Evolutionary conservation across 495 filamentous ascomycete genomes (phyloP).

Genomic region (Penicillium crystallinum): DNA sequence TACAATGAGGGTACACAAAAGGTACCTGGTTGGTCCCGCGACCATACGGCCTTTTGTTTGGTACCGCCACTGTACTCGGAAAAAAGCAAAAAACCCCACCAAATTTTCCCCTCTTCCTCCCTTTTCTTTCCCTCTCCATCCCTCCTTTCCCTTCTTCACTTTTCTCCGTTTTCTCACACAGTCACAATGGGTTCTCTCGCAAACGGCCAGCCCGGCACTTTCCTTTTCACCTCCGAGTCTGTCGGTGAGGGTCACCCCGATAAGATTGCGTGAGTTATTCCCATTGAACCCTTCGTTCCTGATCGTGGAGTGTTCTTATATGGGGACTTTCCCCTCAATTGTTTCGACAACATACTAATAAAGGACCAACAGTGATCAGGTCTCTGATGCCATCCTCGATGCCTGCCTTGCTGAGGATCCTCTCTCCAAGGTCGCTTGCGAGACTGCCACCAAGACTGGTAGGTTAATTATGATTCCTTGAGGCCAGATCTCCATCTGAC

Average conservation of each 20-base stretch:
- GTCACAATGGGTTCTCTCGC: slow-evolving; percentile 56
- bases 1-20: slow-evolving; percentile 4
- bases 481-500: slow-evolving; percentile 17
- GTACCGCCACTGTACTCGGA: slow-evolving; percentile 15
- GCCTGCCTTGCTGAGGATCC: slow-evolving; percentile 91
- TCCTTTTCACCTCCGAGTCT: slow-evolving; percentile 99
- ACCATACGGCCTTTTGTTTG: neutral
- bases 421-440: slow-evolving; percentile 96
- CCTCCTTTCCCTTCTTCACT: slow-evolving; percentile 11
- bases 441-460: slow-evolving; percentile 98
- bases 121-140: slow-evolving; percentile 7
- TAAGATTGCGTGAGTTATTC: slow-evolving; percentile 73
- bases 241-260: slow-evolving; percentile 97
- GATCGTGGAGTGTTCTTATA: neutral
- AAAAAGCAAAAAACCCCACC: slow-evolving; percentile 25
- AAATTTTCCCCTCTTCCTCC: slow-evolving; percentile 19
- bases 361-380: slow-evolving; percentile 68
- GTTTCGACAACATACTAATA: slow-evolving; percentile 9
- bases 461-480: slow-evolving; percentile 15
- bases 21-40: slow-evolving; percentile 16
- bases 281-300: neutral
- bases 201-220: slow-evolving; percentile 64
- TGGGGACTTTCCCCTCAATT: neutral
- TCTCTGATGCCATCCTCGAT: slow-evolving; percentile 98
- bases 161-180: slow-evolving; percentile 15